Evolutionary conservation across 2,329 filamentous ascomycete genomes (phyloP), one percentile per base, ranked within the genome.

Genomic region (Diaporthe eres): DNA sequence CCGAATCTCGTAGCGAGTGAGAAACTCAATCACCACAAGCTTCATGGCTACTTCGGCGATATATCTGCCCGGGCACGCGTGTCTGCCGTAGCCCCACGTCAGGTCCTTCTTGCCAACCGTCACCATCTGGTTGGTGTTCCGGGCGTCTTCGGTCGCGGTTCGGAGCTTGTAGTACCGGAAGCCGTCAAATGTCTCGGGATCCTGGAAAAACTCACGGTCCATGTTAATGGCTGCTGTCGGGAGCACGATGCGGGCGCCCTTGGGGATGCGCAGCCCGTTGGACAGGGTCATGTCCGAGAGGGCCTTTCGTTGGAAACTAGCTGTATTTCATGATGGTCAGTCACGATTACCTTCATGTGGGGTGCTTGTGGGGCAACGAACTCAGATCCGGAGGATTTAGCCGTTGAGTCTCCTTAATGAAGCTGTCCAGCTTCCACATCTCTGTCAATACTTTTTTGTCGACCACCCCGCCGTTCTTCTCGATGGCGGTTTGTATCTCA

Each of bases 31-130:
- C 28, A 70, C 19, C 0, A 70, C 5, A 4, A 70, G 34, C 67
- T 78, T 78, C 28, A 78, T 67, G 25, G 49, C 68, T 49, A 77
- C 72, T 28, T 73, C 68, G 9, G 74, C 74, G 28, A 76, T 75
- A 71, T 77, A 78, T 17, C 77, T 42, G 12, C 77, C 77, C 1
- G 77, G 76, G 37, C 77, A 78, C 4, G 77, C 75, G 58, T 78
- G 74, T 42, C 65, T 75, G 22, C 76, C 77, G 63, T 77, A 78
- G 2, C 76, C 76, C 28, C 60, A 73, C 13, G 76, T 70, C 44
- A 70, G 34, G 28, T 70, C 65, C 28, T 53, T 51, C 44, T 51
- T 70, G 65, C 65, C 65, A 8, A 70, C 65, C 10, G 65, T 70
- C 13, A 70, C 65, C 44, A 70, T 51, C 44, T 70, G 65, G 15